Percentiles rank a stretch among this genome's conserved stretches.
These are phyloP conservation scores for Hibiscus trionum DNA, from an alignment of 345 rosid species.

Conservation along the genomic window DNA sequence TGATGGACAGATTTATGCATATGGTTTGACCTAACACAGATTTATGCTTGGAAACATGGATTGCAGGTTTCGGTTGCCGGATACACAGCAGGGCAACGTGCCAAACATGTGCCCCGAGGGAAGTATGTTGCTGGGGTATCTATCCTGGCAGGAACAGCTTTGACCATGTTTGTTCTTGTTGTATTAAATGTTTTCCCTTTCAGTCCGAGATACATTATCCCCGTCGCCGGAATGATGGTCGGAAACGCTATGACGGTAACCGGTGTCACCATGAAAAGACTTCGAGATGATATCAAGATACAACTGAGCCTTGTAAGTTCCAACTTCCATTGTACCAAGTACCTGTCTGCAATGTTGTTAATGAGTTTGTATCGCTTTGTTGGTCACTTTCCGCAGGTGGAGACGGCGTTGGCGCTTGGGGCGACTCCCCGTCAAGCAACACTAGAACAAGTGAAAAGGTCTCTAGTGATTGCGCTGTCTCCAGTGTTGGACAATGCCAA, in stretches of 20 bases:
- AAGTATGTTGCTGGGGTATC: constrained; percentile 69
- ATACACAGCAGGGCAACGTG: constrained; percentile 79
- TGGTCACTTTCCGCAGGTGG: constrained; percentile 37
- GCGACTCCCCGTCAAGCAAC: constrained; percentile 84
- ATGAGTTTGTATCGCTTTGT: not conserved
- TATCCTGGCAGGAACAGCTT: constrained; percentile 54
- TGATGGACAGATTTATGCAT: not conserved
- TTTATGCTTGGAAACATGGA: not conserved
- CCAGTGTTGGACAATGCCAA: constrained; percentile 86
- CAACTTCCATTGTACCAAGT: not conserved
- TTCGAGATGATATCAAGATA: constrained; percentile 72
- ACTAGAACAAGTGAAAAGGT: constrained; percentile 59
- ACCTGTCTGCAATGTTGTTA: not conserved
- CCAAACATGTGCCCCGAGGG: constrained; percentile 73
- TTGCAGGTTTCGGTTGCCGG: constrained; percentile 73
- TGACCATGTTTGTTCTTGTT: constrained; percentile 64
- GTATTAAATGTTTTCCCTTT: constrained; percentile 73
- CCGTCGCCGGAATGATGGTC: constrained; percentile 93
- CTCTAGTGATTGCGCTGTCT: constrained; percentile 73
- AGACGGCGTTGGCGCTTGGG: constrained; percentile 84
- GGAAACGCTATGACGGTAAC: constrained; percentile 90
- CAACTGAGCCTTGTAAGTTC: constrained; percentile 54
- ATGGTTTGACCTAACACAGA: not conserved
- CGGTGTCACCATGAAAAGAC: constrained; percentile 90
- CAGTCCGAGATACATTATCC: constrained; percentile 85